phyloP scores from a whole-genome alignment of 2,329 filamentous ascomycete genomes.

The Pezicula neosporulosa region DNA sequence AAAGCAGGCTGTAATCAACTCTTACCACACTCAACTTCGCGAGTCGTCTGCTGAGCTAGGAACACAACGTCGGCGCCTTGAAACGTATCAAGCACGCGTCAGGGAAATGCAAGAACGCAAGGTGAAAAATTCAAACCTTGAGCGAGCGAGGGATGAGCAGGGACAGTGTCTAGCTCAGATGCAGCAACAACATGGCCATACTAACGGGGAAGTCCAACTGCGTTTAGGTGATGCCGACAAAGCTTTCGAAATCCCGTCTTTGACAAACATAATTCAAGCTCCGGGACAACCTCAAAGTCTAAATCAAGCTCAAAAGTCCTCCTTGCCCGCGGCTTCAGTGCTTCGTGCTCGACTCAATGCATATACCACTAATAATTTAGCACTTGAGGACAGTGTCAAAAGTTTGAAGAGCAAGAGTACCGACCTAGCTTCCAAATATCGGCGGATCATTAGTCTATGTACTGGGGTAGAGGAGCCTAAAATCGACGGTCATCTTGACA shows the following conservation, averaged over 20 bases:
- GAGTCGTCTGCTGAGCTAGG: constrained; percentile 76
- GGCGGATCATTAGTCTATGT: constrained; percentile 83
- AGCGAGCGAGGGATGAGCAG: constrained; percentile 69
- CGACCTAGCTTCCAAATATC: constrained; percentile 83
- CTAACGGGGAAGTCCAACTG: constrained; percentile 52
- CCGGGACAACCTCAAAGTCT: constrained; percentile 38
- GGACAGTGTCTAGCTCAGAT: constrained; percentile 48
- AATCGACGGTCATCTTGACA: constrained; percentile 77
- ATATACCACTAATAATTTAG: constrained; percentile 65
- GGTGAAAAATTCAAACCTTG: constrained; percentile 76
- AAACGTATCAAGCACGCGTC: constrained; percentile 64
- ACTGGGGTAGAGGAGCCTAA: constrained; percentile 71
- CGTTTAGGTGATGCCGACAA: constrained; percentile 31
- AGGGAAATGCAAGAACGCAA: constrained; percentile 59
- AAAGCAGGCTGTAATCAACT: constrained; percentile 81
- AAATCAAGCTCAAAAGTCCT: constrained; percentile 33
- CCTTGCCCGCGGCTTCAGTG: constrained; percentile 54
- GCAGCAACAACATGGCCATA: constrained; percentile 42
- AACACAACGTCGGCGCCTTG: constrained; percentile 71
- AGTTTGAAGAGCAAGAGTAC: constrained; percentile 74
- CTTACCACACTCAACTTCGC: constrained; percentile 76
- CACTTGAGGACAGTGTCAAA: constrained; percentile 64
- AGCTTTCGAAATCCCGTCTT: constrained; percentile 17
- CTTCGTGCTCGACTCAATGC: constrained; percentile 68
- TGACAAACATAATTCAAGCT: constrained; percentile 18